Percentiles rank a stretch among this genome's conserved stretches.
phyloP scores from a whole-genome alignment of 331 rosid genomes.

The Pyracantha coccinea region DNA sequence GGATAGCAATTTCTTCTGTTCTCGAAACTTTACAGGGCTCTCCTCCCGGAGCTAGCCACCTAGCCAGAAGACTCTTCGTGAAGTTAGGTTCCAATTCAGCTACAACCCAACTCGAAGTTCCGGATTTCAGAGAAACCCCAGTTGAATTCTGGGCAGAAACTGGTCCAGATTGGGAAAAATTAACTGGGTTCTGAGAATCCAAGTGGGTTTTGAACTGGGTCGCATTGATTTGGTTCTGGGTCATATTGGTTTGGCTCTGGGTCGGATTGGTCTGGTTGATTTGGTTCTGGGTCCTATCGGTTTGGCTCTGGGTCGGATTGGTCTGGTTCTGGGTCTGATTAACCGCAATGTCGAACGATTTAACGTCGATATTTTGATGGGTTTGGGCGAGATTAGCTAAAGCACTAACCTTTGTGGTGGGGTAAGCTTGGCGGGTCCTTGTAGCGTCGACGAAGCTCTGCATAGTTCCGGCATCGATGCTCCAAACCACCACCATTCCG shows the following conservation, averaged over 20 bases:
- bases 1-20: conserved; percentile 48
- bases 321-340: conserved; percentile 22
- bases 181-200: conserved; percentile 10
- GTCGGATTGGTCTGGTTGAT: neutral
- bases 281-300: neutral
- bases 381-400: conserved; percentile 18
- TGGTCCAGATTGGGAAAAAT: conserved; percentile 14
- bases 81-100: conserved; percentile 51
- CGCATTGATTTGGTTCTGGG: conserved; percentile 5
- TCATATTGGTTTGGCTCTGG: neutral
- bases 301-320: no score
- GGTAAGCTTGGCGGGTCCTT: conserved; percentile 38
- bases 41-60: conserved; percentile 73
- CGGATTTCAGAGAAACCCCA: conserved; percentile 9
- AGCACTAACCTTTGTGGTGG: conserved; percentile 23
- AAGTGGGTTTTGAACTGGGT: conserved; percentile 21
- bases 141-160: conserved; percentile 20
- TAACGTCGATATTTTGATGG: conserved; percentile 13
- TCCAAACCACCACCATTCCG: conserved; percentile 61
- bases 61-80: conserved; percentile 52
- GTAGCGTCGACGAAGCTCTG: conserved; percentile 42
- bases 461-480: conserved; percentile 49
- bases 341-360: conserved; percentile 2
- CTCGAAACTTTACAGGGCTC: conserved; percentile 59
- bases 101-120: conserved; percentile 43